These are phyloP conservation scores for Pseudonitzschia multiseries DNA, from an alignment of 108 stramenopile genomes.

Conservation along the genomic window DNA sequence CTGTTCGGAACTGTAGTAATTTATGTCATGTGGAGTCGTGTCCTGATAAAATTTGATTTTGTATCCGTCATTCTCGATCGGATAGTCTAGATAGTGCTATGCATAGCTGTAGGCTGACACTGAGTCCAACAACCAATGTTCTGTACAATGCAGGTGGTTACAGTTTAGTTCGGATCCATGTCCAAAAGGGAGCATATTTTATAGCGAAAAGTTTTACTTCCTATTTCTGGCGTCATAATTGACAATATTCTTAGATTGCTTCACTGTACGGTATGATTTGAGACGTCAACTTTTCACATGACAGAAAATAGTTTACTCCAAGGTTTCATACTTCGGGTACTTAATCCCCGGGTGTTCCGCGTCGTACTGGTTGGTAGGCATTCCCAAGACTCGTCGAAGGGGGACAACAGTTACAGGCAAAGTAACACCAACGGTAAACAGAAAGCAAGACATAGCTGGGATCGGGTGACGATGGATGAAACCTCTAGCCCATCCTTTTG, in stretches of 20 bases:
- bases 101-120: neutral
- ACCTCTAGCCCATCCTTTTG: constrained; percentile 75
- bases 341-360: constrained; percentile 51
- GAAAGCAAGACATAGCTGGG: constrained; percentile 63
- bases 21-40: constrained; percentile 57
- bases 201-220: neutral
- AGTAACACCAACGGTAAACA: constrained; percentile 55
- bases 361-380: constrained; percentile 90
- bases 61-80: constrained; percentile 31
- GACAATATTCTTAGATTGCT: neutral
- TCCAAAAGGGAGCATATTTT: neutral
- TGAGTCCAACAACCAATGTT: too few relatives aligned
- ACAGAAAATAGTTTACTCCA: constrained; percentile 27
- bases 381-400: constrained; percentile 67
- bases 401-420: constrained; percentile 75
- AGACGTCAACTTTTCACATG: neutral
- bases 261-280: neutral
- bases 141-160: neutral
- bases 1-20: constrained; percentile 50
- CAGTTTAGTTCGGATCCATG: neutral
- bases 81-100: constrained; percentile 1
- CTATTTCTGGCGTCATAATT: neutral
- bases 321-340: constrained; percentile 65
- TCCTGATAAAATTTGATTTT: constrained; percentile 45
- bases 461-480: constrained; percentile 83